A percentile compares a stretch with the other conserved stretches of the same genome.
phyloP scores from a whole-genome alignment of 257 asterid species.

The Solanum gandarillasii region DNA sequence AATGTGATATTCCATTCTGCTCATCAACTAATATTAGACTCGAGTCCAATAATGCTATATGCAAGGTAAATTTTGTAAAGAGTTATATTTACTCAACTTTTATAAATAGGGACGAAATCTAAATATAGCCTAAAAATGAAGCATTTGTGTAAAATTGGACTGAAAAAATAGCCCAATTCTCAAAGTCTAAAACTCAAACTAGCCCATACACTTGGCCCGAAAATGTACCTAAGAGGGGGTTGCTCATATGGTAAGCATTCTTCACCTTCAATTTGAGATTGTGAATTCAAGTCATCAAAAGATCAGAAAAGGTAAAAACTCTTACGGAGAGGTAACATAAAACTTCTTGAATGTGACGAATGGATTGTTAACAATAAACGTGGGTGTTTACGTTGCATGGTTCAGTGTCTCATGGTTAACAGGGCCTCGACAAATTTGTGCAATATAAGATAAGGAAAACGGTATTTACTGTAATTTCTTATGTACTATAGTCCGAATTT shows the following conservation, averaged over 20 bases:
- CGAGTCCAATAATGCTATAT: neutral
- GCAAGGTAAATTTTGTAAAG: neutral
- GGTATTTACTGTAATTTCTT: no score
- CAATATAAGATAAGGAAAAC: neutral
- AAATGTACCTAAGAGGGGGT: neutral
- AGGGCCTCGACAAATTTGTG: neutral
- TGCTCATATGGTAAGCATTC: neutral
- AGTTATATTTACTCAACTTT: neutral
- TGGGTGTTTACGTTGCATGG: neutral
- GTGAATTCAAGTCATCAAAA: neutral
- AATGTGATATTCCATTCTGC: neutral
- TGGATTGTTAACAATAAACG: neutral
- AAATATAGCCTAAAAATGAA: neutral
- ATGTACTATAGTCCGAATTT: no score
- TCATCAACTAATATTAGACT: neutral
- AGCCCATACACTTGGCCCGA: neutral
- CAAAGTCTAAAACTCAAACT: neutral
- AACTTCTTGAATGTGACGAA: neutral
- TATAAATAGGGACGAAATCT: neutral
- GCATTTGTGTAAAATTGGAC: neutral
- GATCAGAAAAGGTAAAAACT: neutral
- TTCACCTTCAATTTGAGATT: neutral
- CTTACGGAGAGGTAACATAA: neutral
- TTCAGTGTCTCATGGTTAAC: neutral
- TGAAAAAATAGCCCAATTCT: neutral